Evolutionary conservation across 1,284 basidiomycete genomes (phyloP), one percentile per base, ranked within the genome.

Genomic region (Clitocybe nebularis): DNA sequence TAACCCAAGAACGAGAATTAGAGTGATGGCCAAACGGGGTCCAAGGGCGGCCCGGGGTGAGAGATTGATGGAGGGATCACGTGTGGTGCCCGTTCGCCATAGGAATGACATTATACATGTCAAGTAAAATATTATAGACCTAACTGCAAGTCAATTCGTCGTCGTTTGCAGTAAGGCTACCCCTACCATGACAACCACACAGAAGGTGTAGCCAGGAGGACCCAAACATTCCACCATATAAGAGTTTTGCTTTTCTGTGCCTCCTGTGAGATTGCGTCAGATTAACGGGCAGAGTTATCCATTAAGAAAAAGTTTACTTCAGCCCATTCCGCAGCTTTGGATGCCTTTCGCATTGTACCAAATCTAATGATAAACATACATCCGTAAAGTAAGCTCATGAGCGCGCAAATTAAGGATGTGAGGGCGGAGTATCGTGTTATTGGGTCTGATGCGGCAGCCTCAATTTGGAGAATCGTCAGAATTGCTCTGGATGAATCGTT

Each of bases 331-430:
- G 80, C 77, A 6, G 86, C 87, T 44, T 81, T 77, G 55, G 78
- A 72, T 84, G 88, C 89, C 48, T 70, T 82, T 34, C 77, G 72
- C 86, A 89, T 89, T 1, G 78, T 80, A 10, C 78, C 76, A 51
- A 89, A 89, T 30, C 83, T 68, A n/a, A 89, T 69, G 30, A 86
- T 87, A 60, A 83, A 89, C 41, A 86, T 74, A 52, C 85, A 86
- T 0, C 86, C 86, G 59, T 81, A 89, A 2, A 73, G 76, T 22
- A 85, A 60, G 47, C 78, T 80, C 70, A 80, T 78, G 34, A 83
- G 52, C 1, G 80, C 76, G 30, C 73, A 80, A 1, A 76, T 63
- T 25, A 84, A 63, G 0, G 79, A 80, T 29, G 79, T 62, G 5
- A 84, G 61, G 0, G 79, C 75, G 0, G 76, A 59, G 17, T 77